These are phyloP conservation scores for Rhododendron mucronatum DNA, from an alignment of 148 eudicot genomes.

Conservation along the genomic window DNA sequence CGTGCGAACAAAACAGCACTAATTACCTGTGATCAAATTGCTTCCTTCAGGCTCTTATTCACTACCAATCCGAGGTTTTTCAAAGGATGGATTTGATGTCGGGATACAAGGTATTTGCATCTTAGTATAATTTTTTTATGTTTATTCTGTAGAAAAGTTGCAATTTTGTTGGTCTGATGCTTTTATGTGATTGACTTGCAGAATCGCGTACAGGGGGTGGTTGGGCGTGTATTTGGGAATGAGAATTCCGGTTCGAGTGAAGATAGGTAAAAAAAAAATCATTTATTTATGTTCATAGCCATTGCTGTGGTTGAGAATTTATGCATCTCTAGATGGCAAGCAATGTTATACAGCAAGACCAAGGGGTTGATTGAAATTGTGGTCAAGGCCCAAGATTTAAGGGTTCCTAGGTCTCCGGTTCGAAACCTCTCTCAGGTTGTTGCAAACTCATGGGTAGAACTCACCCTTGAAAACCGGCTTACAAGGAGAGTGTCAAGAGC, in stretches of 20 bases:
- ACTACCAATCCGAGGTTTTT: not conserved
- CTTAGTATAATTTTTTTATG: not conserved
- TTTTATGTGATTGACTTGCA: not conserved
- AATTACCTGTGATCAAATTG: not conserved
- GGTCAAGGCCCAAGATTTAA: not conserved
- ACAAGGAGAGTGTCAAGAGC: no score
- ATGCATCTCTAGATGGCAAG: not conserved
- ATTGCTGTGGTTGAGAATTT: not conserved
- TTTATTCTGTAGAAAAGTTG: not conserved
- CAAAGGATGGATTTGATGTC: constrained; percentile 28
- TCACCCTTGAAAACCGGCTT: no score
- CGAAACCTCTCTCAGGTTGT: no score
- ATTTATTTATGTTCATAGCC: not conserved
- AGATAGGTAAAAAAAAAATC: constrained; percentile 55
- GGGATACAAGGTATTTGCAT: constrained; percentile 23
- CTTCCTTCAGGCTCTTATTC: not conserved
- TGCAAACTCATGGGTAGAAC: no score
- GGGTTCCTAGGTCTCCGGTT: no score
- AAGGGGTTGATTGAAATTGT: not conserved
- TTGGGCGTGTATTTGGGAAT: constrained; percentile 87
- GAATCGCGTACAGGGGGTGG: constrained; percentile 66
- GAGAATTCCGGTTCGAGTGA: constrained; percentile 74
- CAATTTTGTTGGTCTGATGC: not conserved
- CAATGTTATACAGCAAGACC: not conserved
- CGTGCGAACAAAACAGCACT: not conserved